Evolutionary conservation across 352 stramenopile species (phyloP).

Genomic region (Achlya hypogyna): DNA sequence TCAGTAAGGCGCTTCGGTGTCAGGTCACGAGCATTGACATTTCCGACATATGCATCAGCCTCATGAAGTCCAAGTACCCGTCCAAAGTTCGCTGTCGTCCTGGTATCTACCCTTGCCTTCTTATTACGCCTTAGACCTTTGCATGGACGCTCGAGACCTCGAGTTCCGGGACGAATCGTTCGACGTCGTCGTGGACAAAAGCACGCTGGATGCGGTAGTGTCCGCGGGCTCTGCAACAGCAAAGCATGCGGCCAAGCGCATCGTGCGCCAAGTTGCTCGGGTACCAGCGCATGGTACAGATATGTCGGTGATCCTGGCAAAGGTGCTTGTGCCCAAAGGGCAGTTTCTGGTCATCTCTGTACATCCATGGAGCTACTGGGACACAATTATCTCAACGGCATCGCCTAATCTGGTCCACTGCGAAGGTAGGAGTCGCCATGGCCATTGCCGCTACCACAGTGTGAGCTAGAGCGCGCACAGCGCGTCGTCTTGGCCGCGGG

Average conservation of each 20-base stretch:
- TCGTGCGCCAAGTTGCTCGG: not conserved
- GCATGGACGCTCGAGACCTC: not conserved
- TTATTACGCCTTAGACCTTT: not conserved
- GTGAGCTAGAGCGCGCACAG: not conserved
- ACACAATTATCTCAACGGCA: not conserved
- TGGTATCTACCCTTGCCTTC: too few species aligned
- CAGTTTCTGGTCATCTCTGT: not conserved
- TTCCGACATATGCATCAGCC: not conserved
- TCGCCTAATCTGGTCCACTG: not conserved
- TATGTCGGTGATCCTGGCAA: not conserved
- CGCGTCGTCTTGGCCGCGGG: not conserved
- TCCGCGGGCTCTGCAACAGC: not conserved
- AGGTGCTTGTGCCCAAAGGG: not conserved
- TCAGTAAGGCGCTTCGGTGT: not conserved
- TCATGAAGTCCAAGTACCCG: not conserved
- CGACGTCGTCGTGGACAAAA: not conserved
- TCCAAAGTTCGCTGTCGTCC: conserved; percentile 1
- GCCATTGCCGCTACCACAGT: not conserved
- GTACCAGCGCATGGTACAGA: not conserved
- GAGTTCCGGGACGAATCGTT: not conserved
- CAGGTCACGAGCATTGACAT: not conserved
- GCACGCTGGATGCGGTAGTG: not conserved
- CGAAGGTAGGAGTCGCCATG: not conserved
- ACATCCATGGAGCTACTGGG: not conserved
- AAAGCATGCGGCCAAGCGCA: not conserved